Percentiles rank a stretch among this genome's conserved stretches.
These are phyloP conservation scores for Salisapilia sapeloensis DNA, from an alignment of 352 stramenopile species.

Conservation along the genomic window DNA sequence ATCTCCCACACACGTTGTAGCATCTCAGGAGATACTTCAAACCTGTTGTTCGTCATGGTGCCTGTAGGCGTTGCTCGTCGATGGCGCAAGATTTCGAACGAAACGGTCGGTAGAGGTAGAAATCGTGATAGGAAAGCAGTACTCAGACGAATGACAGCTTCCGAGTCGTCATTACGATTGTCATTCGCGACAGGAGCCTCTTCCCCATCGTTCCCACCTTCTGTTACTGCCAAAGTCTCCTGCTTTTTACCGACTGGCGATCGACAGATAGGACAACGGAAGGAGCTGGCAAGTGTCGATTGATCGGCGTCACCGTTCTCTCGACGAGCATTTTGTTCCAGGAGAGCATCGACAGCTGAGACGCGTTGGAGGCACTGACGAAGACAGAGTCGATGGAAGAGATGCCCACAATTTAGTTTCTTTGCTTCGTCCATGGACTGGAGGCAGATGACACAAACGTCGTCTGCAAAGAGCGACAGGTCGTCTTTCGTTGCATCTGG, in stretches of 20 bases:
- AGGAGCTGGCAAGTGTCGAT: constrained; percentile 6
- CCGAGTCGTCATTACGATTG: too few species aligned
- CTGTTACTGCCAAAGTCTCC: not conserved
- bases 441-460: constrained; percentile 71
- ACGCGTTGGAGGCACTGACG: constrained; percentile 58
- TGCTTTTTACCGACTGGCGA: too few species aligned
- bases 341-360: constrained; percentile 36
- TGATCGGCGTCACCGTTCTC: constrained; percentile 3
- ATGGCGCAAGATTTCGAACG: constrained; percentile 60
- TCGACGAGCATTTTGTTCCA: constrained; percentile 8
- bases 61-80: constrained; percentile 8
- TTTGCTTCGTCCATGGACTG: constrained; percentile 60
- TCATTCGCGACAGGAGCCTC: too few species aligned
- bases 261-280: constrained; percentile 48
- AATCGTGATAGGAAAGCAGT: constrained; percentile 56
- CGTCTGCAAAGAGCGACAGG: constrained; percentile 32
- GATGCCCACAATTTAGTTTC: constrained; percentile 49
- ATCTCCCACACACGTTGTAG: constrained; percentile 56
- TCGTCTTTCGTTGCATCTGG: constrained; percentile 32
- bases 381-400: constrained; percentile 59
- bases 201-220: too few species aligned
- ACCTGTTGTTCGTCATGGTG: too few species aligned
- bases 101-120: constrained; percentile 53
- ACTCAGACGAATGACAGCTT: too few species aligned
- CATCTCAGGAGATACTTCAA: constrained; percentile 52